Evolutionary conservation across 2,329 filamentous ascomycete species (phyloP).

Genomic region (Drechslerella coelobrocha): DNA sequence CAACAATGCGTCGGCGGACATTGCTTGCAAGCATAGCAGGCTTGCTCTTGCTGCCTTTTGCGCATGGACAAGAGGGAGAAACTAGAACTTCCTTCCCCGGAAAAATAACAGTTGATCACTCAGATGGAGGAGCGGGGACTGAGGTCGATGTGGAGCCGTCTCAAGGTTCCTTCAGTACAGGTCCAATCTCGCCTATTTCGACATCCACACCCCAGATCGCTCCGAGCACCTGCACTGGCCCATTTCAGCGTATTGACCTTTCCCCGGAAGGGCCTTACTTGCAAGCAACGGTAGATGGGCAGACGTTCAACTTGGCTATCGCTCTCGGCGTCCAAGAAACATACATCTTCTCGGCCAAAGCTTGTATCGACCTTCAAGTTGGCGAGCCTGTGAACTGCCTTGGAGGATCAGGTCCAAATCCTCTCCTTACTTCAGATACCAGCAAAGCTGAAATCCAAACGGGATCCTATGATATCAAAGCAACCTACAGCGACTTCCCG

Average conservation of each 20-base stretch:
- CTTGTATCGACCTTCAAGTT: constrained; percentile 7
- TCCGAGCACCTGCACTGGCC: constrained; percentile 5
- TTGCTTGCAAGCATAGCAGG: constrained; percentile 36
- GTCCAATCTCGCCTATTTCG: constrained; percentile 9
- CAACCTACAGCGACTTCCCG: constrained; percentile 2
- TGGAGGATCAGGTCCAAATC: too few species aligned
- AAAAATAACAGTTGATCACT: constrained; percentile 24
- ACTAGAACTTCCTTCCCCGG: constrained; percentile 17
- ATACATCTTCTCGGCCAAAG: constrained; percentile 25
- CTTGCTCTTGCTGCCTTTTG: constrained; percentile 19
- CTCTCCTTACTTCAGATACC: too few species aligned
- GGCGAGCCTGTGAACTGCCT: background rate
- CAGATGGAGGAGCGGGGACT: constrained; percentile 2
- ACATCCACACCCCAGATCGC: background rate
- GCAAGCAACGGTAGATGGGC: constrained; percentile 5
- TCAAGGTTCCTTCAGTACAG: background rate
- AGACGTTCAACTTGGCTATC: constrained; percentile 20
- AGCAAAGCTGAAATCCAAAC: background rate
- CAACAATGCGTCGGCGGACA: constrained; percentile 35
- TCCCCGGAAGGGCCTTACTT: constrained; percentile 22
- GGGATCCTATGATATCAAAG: background rate
- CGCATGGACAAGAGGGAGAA: constrained; percentile 3
- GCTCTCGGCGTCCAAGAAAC: constrained; percentile 21
- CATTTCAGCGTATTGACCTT: constrained; percentile 12
- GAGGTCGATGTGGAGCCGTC: constrained; percentile 9